Evolutionary conservation across 1,139 yeast species (phyloP).

Genomic region (Suzukiozyma palmioleophila): DNA sequence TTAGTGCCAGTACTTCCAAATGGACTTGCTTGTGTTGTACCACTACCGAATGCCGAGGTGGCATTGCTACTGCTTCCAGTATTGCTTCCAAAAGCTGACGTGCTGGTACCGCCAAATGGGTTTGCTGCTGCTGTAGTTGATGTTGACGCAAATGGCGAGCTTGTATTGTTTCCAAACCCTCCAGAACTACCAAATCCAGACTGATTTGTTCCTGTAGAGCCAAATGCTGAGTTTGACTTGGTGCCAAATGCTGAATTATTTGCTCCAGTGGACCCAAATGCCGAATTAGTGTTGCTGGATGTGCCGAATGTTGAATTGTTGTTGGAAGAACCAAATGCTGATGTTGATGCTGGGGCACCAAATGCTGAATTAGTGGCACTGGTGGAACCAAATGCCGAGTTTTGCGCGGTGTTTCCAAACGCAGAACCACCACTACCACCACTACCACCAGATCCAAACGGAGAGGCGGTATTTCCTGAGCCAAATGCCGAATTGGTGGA

Average conservation of each 20-base stretch:
- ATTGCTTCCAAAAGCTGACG: neutral
- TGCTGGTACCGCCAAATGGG: neutral
- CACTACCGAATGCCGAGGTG: too few species aligned
- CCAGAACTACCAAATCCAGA: conserved; percentile 4
- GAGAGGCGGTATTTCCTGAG: conserved; percentile 2
- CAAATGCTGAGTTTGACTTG: conserved; percentile 15
- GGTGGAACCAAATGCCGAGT: conserved; percentile 8
- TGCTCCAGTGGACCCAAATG: conserved; percentile 9
- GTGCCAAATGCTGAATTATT: conserved; percentile 9
- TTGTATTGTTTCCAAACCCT: conserved; percentile 10
- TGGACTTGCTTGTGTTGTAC: too few species aligned
- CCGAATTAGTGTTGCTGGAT: conserved; percentile 4
- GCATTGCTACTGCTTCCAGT: neutral
- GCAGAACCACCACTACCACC: conserved; percentile 4
- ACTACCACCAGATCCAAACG: conserved; percentile 7
- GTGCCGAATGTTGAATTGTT: conserved; percentile 8
- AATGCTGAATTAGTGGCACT: conserved; percentile 4
- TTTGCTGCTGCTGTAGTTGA: neutral
- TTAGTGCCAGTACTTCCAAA: conserved; percentile 9
- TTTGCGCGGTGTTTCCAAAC: conserved; percentile 4
- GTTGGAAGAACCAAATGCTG: conserved; percentile 11
- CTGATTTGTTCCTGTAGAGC: conserved; percentile 8
- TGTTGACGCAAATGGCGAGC: conserved; percentile 1
- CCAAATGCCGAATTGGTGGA: too few species aligned
- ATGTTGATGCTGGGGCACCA: conserved; percentile 7